Evolutionary conservation across 441 rosid genomes (phyloP), one percentile per base, ranked within the genome.

Genomic region (Melastoma candidum): DNA sequence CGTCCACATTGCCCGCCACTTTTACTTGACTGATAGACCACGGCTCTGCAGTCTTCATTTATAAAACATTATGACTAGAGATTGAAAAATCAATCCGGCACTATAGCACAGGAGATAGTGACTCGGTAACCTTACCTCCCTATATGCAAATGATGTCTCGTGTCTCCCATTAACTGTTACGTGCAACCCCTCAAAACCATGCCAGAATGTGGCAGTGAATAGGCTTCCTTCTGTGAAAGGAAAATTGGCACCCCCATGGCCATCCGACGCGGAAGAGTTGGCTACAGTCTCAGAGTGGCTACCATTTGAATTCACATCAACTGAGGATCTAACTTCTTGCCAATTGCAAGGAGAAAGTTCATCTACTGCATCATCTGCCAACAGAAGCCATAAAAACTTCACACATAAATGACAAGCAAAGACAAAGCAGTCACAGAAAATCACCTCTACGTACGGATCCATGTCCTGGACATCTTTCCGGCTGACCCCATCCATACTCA

Each of bases 141-240:
- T 74, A 69, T 71, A 87, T 50, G 81, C 70, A 63, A 87, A 85
- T 9, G 96, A 87, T 24, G 95, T 85, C 66, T 87, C 97, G 25
- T 85, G 93, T 59, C 81, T 83, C 49, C 95, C 96, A 67, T 90
- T 87, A 26, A 87, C 86, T 3, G 88, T 84, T 93, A 85, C 74
- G 73, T 87, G 95, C 64, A 90, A 87, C 51, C 97, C 97, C 69
- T 83, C 79, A 26, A 66, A 54, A 50, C 96, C 95, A 67, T 64
- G 71, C 98, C 96, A 87, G 36, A 90, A 56, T 7, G 96, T 87
- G 41, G 93, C 90, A 48, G 85, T 74, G 74, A 85, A 85, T 26
- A 82, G 82, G 68, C 51, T 83, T 9, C 88, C 87, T 68, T 66
- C 87, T 45, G 77, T 57, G 69, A 81, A 90, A 46, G 95, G 98